phyloP scores from a whole-genome alignment of 352 stramenopile genomes.

The Elongisporangium anandrum region DNA sequence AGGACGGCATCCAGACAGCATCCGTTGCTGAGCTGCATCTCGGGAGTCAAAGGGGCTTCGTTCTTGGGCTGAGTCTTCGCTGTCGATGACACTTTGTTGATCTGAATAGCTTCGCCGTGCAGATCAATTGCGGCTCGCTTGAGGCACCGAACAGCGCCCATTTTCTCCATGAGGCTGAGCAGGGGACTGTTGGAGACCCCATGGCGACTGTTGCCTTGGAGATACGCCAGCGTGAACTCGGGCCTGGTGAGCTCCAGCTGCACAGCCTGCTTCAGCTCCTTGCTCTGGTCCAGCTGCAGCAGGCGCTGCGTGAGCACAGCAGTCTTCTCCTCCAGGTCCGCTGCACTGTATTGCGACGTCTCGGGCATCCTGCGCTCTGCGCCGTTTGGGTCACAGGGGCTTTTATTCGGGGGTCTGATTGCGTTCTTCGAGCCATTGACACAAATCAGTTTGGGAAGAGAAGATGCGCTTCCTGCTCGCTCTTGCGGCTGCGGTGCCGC shows the following conservation, averaged over 20 bases:
- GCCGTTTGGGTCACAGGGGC: not conserved
- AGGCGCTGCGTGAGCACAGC: slow-evolving; percentile 45
- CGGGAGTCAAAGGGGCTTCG: slow-evolving; percentile 16
- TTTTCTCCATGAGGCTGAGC: slow-evolving; percentile 46
- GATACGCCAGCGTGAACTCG: slow-evolving; percentile 30
- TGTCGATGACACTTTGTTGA: slow-evolving; percentile 9
- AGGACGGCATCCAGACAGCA: slow-evolving; percentile 43
- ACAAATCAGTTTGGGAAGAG: not conserved
- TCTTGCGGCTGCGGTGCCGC: not conserved
- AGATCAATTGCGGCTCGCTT: slow-evolving; percentile 60
- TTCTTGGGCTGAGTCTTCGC: slow-evolving; percentile 22
- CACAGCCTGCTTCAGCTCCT: slow-evolving; percentile 51
- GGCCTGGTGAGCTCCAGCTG: slow-evolving; percentile 39
- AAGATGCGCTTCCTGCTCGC: not conserved
- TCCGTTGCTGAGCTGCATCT: slow-evolving; percentile 12
- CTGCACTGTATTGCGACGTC: slow-evolving; percentile 10
- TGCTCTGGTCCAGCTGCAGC: slow-evolving; percentile 28
- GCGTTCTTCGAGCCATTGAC: not conserved
- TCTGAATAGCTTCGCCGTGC: slow-evolving; percentile 37
- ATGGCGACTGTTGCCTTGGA: slow-evolving; percentile 23
- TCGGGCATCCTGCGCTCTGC: not conserved
- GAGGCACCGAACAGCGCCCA: slow-evolving; percentile 40
- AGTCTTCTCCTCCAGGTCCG: slow-evolving; percentile 42
- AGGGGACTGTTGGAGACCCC: slow-evolving; percentile 20
- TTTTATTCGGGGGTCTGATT: not conserved